Conservation (phyloP, 75 land plant genomes). For the Pinus tabuliformis region DNA sequence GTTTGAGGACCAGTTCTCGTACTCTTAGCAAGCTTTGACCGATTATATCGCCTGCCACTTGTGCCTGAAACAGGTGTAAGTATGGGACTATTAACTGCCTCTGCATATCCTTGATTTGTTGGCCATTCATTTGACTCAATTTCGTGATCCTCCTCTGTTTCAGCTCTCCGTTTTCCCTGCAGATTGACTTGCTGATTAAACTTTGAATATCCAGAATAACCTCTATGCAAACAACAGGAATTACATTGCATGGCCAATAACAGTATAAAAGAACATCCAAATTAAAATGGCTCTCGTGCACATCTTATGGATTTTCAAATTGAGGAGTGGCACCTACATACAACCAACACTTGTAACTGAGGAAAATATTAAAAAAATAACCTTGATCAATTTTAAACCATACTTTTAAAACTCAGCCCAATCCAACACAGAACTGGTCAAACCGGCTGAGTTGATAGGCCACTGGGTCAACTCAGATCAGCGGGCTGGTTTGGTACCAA, state of each 20-base stretch:
- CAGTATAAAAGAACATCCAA: background rate
- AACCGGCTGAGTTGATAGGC: no score
- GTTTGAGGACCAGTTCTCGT: conserved; percentile 46
- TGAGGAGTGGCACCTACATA: background rate
- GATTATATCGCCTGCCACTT: conserved; percentile 32
- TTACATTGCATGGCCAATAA: background rate
- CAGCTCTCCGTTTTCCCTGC: conserved; percentile 48
- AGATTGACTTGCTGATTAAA: background rate
- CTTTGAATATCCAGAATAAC: background rate
- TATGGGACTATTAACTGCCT: conserved; percentile 36
- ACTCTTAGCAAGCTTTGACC: conserved; percentile 37
- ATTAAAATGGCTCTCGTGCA: background rate
- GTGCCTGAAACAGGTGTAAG: conserved; percentile 50
- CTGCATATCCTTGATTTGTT: conserved; percentile 33
- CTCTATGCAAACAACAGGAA: background rate
- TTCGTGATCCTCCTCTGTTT: conserved; percentile 40
- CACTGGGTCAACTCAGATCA: no score
- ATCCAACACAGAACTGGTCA: no score
- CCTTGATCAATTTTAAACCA: background rate
- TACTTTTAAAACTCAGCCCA: no score
- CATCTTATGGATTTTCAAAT: background rate
- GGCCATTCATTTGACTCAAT: conserved; percentile 49
- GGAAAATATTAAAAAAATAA: background rate
- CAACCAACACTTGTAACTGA: background rate
- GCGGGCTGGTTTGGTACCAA: no score